Percentiles rank a stretch among this genome's conserved stretches.
These are phyloP conservation scores for Aspergillus pseudoterreus DNA, from an alignment of 2,329 filamentous ascomycete species.

Conservation along the genomic window DNA sequence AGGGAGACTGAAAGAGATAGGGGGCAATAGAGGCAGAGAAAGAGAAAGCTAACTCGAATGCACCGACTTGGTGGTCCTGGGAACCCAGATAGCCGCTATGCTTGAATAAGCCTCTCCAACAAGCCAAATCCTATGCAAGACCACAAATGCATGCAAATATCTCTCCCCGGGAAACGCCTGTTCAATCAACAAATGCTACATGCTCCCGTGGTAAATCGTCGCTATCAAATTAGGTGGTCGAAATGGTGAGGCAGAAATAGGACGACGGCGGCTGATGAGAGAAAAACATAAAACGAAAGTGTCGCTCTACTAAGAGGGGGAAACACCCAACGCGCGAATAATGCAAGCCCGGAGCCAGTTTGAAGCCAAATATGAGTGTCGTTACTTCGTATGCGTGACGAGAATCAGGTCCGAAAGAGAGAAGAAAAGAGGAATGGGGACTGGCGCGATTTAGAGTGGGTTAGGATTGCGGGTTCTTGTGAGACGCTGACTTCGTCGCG, in stretches of 20 bases:
- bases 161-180: slow-evolving; percentile 6
- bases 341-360: slow-evolving; percentile 9
- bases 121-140: slow-evolving; percentile 3
- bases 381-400: slow-evolving; percentile 9
- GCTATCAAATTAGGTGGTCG: slow-evolving; percentile 1
- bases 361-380: slow-evolving; percentile 3
- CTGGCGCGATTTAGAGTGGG: slow-evolving; percentile 1
- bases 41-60: too few relatives aligned
- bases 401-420: neutral
- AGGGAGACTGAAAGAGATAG: too few relatives aligned
- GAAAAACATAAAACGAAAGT: slow-evolving; percentile 1
- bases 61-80: neutral
- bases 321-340: slow-evolving; percentile 13
- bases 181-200: slow-evolving; percentile 7
- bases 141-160: slow-evolving; percentile 6
- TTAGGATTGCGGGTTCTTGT: slow-evolving; percentile 14
- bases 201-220: slow-evolving; percentile 8
- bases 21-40: too few relatives aligned
- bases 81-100: neutral
- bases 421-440: neutral
- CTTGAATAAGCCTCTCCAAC: neutral
- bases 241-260: slow-evolving; percentile 1
- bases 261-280: neutral
- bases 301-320: neutral
- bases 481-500: slow-evolving; percentile 19